Evolutionary conservation across 495 filamentous ascomycete species (phyloP), one percentile per base, ranked within the genome.

Genomic region (Cercophora scortea): DNA sequence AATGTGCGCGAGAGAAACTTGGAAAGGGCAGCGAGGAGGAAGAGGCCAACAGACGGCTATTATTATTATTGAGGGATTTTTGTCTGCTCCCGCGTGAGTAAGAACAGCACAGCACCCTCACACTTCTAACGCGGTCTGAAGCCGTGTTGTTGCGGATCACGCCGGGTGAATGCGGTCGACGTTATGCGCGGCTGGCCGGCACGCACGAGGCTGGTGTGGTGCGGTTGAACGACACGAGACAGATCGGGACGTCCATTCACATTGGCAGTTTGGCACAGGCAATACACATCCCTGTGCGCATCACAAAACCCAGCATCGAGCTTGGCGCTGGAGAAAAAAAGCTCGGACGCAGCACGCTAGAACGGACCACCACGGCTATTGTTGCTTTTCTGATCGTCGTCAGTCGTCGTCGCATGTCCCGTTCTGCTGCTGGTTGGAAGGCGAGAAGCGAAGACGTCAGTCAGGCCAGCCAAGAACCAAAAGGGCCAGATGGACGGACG

Each of bases 91-190:
- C 13, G 36, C 10, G 9, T 8, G 36, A 38, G 9, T 7, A 11
- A 38, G 36, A 8, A 8, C 25, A 25, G 25, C 25, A 25, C 25
- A 25, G 25, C 25, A 25, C 25, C 25, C 25, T 25, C 25, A 25
- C 25, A 25, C 25, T 25, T 25, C 25, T 25, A 25, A 25, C 25
- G 25, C 5, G 25, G 25, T 13, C 6, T 15, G 18, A n/a, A 11
- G 25, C 47, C 53, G 17, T 47, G 52, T 2, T 25, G 25, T 42
- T 36, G 53, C 42, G 33, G 25, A 56, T 56, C 53, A 51, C 43
- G 42, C 53, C 49, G 53, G 53, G 34, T 17, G 49, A 56, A 46
- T 46, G 35, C 19, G 17, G 15, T 48, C 10, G 13, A 18, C 18
- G 10, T 52, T 17, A 56, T 56, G 49, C 54, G 45, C 35, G 11